These are phyloP conservation scores for Turnera subulata DNA, from an alignment of 345 rosid species.

Conservation along the genomic window DNA sequence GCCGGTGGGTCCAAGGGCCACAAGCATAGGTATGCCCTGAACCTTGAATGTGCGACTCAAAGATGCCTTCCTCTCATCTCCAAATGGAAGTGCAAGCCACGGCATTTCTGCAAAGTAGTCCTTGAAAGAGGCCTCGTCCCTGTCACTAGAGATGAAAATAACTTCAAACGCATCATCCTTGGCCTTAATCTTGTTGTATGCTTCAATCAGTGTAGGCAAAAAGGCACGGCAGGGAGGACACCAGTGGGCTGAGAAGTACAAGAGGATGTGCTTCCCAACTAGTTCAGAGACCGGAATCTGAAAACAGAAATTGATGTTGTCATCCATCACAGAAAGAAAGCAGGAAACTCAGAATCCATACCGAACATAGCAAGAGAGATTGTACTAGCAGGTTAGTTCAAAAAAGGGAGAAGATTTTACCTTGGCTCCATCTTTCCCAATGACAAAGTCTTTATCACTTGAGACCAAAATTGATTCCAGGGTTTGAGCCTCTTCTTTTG, in stretches of 20 bases:
- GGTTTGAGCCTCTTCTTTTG: slow-evolving; percentile 32
- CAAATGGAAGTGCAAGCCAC: slow-evolving; percentile 41
- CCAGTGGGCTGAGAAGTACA: slow-evolving; percentile 46
- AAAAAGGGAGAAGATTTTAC: slow-evolving; percentile 12
- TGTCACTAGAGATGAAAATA: slow-evolving; percentile 42
- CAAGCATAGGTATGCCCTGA: slow-evolving; percentile 31
- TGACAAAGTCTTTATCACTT: slow-evolving; percentile 29
- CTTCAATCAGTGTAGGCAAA: slow-evolving; percentile 31
- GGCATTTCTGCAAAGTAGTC: slow-evolving; percentile 37
- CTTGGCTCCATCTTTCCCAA: slow-evolving; percentile 29
- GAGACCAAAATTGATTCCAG: slow-evolving; percentile 32
- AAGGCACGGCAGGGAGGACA: slow-evolving; percentile 46
- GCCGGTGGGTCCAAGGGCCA: slow-evolving; percentile 37
- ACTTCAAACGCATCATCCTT: slow-evolving; percentile 31
- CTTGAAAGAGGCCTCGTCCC: slow-evolving; percentile 29
- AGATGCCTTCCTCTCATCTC: slow-evolving; percentile 28
- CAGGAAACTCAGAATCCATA: slow-evolving; percentile 13
- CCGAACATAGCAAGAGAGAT: background rate
- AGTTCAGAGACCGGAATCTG: slow-evolving; percentile 39
- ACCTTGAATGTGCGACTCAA: slow-evolving; percentile 36
- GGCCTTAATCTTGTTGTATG: slow-evolving; percentile 32
- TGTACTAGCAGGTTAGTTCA: background rate
- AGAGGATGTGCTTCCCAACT: slow-evolving; percentile 38
- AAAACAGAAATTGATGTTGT: background rate
- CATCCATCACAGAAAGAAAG: background rate